Evolutionary conservation across 208 protist species (phyloP), one percentile per base, ranked within the genome.

Genomic region (Acanthamoeba pearcei): DNA sequence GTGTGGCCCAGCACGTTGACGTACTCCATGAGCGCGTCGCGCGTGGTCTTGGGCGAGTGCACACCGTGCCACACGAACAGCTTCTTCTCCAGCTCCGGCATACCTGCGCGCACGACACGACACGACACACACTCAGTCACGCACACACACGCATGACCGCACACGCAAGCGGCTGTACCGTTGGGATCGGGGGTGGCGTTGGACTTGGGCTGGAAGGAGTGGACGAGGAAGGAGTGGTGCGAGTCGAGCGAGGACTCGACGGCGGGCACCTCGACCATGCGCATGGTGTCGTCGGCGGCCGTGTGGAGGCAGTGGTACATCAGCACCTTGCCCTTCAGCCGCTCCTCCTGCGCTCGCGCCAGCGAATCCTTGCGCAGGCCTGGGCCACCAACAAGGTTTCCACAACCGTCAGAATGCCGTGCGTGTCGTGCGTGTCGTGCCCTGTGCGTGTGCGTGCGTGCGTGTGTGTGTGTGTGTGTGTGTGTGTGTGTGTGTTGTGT

Each of bases 171-270:
- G 10, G 12, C 51, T n/a, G 42, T 13, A 51, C 74, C 29, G 74
- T 55, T 53, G 72, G 19, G 27, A 13, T 53, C 29, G 72, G 19
- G 38, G 2, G 72, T 22, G 38, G 72, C 72, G 72, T 27, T 8
- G 72, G 72, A 2, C 80, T 88, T 88, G 80, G 80, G 80, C 80
- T 88, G 80, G 80, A 88, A 88, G 27, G 80, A 88, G 32, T 88
- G 80, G 10, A 88, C 49, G 27, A 88, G 49, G 80, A 88, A 88
- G 51, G 80, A 88, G 53, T 88, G 80, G 24, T 88, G 80, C 49
- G 80, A 64, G 53, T 88, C 80, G 24, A 88, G 80, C 27, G 80
- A 88, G 51, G 80, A 10, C 53, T 88, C 80, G 24, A 22, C 22
- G 24, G 80, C 80, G 27, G 80, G 80, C 80, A 88, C 80, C 53